Conservation (phyloP, 305 asterid genomes). For the Fraxinus nigra region DNA sequence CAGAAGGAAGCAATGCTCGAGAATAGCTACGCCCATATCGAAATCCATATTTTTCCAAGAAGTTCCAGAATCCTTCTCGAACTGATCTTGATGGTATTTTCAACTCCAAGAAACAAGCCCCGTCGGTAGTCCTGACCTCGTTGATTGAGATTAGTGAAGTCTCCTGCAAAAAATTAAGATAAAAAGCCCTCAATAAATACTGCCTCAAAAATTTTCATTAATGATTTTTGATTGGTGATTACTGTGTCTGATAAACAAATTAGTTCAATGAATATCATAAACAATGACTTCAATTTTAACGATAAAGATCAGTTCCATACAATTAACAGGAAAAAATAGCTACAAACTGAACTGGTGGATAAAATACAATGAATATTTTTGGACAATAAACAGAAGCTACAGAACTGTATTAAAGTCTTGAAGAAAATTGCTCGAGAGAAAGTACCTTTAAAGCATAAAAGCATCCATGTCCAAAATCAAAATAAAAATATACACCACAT, state of each 20-base stretch:
- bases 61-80: constrained; percentile 58
- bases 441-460: neutral
- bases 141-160: constrained; percentile 56
- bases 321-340: constrained; percentile 16
- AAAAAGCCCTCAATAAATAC: constrained; percentile 25
- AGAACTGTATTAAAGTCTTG: neutral
- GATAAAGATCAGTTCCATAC: constrained; percentile 4
- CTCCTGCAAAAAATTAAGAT: constrained; percentile 51
- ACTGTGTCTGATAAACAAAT: neutral
- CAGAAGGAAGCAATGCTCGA: constrained; percentile 85
- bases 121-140: constrained; percentile 65
- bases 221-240: constrained; percentile 8
- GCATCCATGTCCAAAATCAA: neutral
- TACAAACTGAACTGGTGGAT: neutral
- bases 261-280: neutral
- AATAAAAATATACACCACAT: neutral
- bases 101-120: constrained; percentile 72
- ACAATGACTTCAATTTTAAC: constrained; percentile 6
- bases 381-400: neutral
- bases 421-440: neutral
- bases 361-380: neutral
- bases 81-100: constrained; percentile 60
- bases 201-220: neutral
- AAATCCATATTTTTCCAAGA: constrained; percentile 81
- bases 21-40: constrained; percentile 54